These are phyloP conservation scores for Neofusicoccum parvum DNA, from an alignment of 2,329 filamentous ascomycete genomes.

Conservation along the genomic window DNA sequence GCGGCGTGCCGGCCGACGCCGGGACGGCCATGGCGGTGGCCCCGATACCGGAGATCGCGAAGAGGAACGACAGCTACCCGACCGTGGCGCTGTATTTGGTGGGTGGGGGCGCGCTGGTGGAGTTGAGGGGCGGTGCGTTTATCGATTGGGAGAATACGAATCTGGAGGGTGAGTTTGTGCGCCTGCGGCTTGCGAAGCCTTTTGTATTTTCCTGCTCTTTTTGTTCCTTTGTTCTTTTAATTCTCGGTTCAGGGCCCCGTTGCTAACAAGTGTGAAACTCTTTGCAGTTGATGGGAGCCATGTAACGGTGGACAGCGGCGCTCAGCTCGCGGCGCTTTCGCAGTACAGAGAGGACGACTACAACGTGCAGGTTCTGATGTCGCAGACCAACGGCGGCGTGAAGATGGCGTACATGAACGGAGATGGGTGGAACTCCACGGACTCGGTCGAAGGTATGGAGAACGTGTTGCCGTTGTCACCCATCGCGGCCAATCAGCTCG, in stretches of 20 bases:
- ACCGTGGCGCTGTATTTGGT: neutral
- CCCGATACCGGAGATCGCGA: neutral
- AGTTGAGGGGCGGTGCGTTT: neutral
- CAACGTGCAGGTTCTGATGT: neutral
- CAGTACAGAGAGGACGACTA: neutral
- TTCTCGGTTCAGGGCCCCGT: no score
- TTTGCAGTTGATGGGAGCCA: no score
- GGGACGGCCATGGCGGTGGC: neutral
- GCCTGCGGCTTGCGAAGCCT: neutral
- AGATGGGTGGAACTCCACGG: neutral
- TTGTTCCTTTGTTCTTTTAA: no score
- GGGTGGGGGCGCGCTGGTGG: neutral
- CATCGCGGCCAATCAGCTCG: neutral
- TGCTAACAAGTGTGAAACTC: neutral
- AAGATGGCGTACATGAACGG: conserved; percentile 6
- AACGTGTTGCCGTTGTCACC: neutral
- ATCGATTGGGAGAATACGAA: no score
- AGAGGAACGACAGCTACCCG: neutral
- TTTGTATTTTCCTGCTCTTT: neutral
- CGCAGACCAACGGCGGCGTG: neutral
- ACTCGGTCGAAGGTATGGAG: neutral
- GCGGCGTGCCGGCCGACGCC: neutral
- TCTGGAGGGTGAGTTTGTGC: no score
- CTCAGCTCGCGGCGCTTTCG: neutral
- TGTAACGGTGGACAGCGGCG: neutral